Evolutionary conservation across 441 rosid genomes (phyloP).

Genomic region (Adansonia gregorii): DNA sequence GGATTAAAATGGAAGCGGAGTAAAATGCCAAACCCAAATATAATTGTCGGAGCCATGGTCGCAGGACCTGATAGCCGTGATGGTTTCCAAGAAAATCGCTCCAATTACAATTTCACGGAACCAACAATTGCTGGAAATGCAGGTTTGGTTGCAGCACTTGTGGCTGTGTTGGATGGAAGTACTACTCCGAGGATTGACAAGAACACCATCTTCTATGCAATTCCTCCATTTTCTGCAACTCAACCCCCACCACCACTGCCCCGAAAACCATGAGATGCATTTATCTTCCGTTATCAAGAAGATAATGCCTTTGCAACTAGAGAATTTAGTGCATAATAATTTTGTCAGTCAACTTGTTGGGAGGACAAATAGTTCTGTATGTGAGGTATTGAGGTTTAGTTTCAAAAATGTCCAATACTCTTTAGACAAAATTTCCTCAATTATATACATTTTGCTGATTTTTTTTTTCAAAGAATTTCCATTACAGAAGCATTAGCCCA

Average conservation of each 20-base stretch:
- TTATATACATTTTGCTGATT: background rate
- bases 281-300: background rate
- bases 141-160: conserved; percentile 84
- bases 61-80: conserved; percentile 88
- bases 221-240: conserved; percentile 82
- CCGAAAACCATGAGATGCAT: conserved; percentile 61
- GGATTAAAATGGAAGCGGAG: conserved; percentile 84
- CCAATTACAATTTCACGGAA: conserved; percentile 86
- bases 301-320: background rate
- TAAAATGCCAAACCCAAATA: conserved; percentile 72
- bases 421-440: background rate
- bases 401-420: background rate
- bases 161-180: conserved; percentile 73
- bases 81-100: conserved; percentile 77
- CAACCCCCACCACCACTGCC: conserved; percentile 91
- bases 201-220: conserved; percentile 82
- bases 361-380: background rate
- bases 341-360: background rate
- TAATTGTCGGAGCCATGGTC: conserved; percentile 89
- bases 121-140: conserved; percentile 93
- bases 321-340: background rate
- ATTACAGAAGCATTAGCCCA: background rate
- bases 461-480: background rate
- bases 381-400: background rate
- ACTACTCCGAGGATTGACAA: conserved; percentile 55